phyloP scores from a whole-genome alignment of 1,284 basidiomycete species.

The Ganoderma lingzhi region DNA sequence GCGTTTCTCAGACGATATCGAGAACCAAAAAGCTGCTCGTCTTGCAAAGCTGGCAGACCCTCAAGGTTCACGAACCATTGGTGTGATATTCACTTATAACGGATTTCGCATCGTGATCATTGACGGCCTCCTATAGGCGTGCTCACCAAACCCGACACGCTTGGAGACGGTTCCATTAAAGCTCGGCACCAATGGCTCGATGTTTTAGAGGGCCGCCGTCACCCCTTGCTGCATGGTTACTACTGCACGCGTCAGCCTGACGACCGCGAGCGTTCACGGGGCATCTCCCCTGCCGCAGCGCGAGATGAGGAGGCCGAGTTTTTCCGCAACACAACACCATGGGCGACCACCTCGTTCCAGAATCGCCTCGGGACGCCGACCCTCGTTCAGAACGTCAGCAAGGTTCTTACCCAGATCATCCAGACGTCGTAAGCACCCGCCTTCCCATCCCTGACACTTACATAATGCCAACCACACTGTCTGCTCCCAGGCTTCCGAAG shows the following conservation, averaged over 20 bases:
- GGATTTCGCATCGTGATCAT: neutral
- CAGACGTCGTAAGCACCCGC: neutral
- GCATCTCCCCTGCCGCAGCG: slow-evolving; percentile 47
- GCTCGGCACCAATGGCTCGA: slow-evolving; percentile 51
- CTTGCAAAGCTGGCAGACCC: neutral
- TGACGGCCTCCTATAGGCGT: neutral
- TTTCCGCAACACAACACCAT: neutral
- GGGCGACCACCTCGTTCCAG: slow-evolving; percentile 38
- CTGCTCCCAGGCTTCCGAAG: neutral
- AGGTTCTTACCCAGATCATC: slow-evolving; percentile 50
- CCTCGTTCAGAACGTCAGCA: slow-evolving; percentile 60
- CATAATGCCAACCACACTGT: neutral
- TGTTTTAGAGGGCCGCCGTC: slow-evolving; percentile 54
- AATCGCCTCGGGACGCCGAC: slow-evolving; percentile 59
- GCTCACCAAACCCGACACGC: neutral
- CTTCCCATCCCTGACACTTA: too few relatives aligned
- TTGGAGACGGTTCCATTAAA: neutral
- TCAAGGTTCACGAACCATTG: neutral
- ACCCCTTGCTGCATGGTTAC: slow-evolving; percentile 63
- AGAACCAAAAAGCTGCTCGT: neutral
- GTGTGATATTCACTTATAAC: neutral
- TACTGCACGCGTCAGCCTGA: slow-evolving; percentile 71
- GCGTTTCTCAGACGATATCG: neutral
- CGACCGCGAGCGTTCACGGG: slow-evolving; percentile 56
- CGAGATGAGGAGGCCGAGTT: slow-evolving; percentile 34